Evolutionary conservation across 106 monocot genomes (phyloP).

Genomic region (Dactylorhiza incarnata): DNA sequence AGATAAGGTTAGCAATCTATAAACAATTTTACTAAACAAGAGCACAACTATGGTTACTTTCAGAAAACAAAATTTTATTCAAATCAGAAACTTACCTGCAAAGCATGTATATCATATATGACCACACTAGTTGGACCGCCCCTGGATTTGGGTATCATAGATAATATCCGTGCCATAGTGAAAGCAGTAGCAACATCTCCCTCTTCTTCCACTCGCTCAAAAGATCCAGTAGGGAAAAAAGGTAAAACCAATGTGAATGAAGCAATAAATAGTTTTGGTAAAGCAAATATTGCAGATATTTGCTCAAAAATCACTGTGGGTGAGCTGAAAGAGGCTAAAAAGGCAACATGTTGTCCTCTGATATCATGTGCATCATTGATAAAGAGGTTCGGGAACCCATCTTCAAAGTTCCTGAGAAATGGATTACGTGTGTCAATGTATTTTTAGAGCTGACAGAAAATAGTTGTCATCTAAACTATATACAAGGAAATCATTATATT

Average conservation of each 20-base stretch:
- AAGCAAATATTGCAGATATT: constrained; percentile 88
- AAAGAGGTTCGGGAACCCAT: constrained; percentile 96
- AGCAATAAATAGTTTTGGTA: constrained; percentile 85
- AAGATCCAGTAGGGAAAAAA: constrained; percentile 95
- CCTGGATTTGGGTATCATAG: constrained; percentile 85
- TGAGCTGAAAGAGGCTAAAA: constrained; percentile 88
- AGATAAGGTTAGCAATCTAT: background rate
- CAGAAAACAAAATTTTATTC: background rate
- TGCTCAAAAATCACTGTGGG: constrained; percentile 94
- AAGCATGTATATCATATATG: constrained; percentile 93
- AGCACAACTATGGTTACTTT: background rate
- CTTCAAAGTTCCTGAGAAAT: constrained; percentile 73
- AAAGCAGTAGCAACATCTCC: constrained; percentile 97
- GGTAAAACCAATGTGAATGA: constrained; percentile 91
- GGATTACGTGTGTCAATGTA: background rate
- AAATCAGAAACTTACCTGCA: constrained; percentile 50
- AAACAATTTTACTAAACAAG: background rate
- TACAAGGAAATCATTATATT: too few relatives aligned
- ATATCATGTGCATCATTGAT: constrained; percentile 91
- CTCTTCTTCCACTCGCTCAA: constrained; percentile 96
- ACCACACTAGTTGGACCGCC: constrained; percentile 94
- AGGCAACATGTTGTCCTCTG: constrained; percentile 93
- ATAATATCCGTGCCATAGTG: constrained; percentile 90
- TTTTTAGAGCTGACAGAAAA: background rate
- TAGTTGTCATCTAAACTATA: background rate